Evolutionary conservation across 441 rosid genomes (phyloP).

Genomic region (Gossypium davidsonii): DNA sequence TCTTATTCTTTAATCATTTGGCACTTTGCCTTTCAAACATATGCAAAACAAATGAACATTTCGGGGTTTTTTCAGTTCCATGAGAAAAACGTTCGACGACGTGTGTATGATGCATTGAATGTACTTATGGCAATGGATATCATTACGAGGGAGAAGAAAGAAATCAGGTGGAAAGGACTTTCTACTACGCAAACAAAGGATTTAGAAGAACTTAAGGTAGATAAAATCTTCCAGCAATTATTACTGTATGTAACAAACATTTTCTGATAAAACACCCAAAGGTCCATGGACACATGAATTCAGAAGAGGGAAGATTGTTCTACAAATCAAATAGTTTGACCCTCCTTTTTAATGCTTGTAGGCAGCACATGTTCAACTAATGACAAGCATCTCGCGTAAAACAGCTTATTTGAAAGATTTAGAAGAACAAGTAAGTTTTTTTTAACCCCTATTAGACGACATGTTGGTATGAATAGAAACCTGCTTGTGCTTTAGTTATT

Average conservation of each 20-base stretch:
- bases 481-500: neutral
- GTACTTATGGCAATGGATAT: constrained; percentile 56
- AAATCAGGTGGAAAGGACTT: constrained; percentile 54
- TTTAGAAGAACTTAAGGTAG: constrained; percentile 45
- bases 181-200: constrained; percentile 35
- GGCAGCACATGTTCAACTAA: constrained; percentile 28
- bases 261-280: neutral
- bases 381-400: constrained; percentile 37
- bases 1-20: neutral
- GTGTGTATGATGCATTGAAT: constrained; percentile 50
- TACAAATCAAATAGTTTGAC: neutral
- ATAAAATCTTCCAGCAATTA: constrained; percentile 3
- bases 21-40: neutral
- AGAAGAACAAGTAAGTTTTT: constrained; percentile 38
- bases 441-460: neutral
- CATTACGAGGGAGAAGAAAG: constrained; percentile 46
- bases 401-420: constrained; percentile 47
- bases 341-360: constrained; percentile 19
- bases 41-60: constrained; percentile 3
- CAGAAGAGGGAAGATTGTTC: neutral
- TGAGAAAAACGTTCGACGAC: constrained; percentile 50
- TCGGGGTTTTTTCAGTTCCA: constrained; percentile 27
- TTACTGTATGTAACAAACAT: neutral
- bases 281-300: neutral
- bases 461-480: neutral